phyloP scores from a whole-genome alignment of 768 basidiomycete genomes.

The Trametes cingulata region DNA sequence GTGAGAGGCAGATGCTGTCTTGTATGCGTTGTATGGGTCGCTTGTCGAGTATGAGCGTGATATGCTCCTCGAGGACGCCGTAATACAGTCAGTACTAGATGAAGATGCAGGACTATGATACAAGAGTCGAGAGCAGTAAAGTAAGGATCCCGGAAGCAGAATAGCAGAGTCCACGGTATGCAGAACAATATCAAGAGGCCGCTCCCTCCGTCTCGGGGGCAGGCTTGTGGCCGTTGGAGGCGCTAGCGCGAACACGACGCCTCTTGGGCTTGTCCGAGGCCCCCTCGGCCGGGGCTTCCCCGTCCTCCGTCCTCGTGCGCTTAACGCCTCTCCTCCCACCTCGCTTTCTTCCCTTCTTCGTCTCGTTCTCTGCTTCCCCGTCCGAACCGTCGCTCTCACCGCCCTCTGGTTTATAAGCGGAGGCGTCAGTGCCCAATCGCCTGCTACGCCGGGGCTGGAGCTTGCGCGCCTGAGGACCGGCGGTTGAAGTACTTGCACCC shows the following conservation, averaged over 20 bases:
- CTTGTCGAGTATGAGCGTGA: too few relatives aligned
- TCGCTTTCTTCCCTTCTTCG: constrained; percentile 11
- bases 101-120: not conserved
- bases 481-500: not conserved
- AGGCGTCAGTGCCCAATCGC: constrained; percentile 36
- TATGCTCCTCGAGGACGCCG: too few relatives aligned
- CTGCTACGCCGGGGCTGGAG: constrained; percentile 21
- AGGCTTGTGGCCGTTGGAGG: not conserved
- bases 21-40: too few relatives aligned
- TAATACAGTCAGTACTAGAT: too few relatives aligned
- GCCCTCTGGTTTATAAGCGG: constrained; percentile 40
- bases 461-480: not conserved
- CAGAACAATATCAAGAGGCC: not conserved
- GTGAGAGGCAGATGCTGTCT: too few relatives aligned
- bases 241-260: constrained; percentile 2
- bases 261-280: constrained; percentile 6
- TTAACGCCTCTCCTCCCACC: constrained; percentile 11
- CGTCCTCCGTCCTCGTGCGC: constrained; percentile 12
- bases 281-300: not conserved
- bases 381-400: constrained; percentile 30
- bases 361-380: constrained; percentile 24
- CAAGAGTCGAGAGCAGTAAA: not conserved
- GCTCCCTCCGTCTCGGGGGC: not conserved
- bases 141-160: not conserved
- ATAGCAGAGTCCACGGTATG: not conserved